These are phyloP conservation scores for Stagonosporopsis vannaccii DNA, from an alignment of 2,329 filamentous ascomycete genomes.

Conservation along the genomic window DNA sequence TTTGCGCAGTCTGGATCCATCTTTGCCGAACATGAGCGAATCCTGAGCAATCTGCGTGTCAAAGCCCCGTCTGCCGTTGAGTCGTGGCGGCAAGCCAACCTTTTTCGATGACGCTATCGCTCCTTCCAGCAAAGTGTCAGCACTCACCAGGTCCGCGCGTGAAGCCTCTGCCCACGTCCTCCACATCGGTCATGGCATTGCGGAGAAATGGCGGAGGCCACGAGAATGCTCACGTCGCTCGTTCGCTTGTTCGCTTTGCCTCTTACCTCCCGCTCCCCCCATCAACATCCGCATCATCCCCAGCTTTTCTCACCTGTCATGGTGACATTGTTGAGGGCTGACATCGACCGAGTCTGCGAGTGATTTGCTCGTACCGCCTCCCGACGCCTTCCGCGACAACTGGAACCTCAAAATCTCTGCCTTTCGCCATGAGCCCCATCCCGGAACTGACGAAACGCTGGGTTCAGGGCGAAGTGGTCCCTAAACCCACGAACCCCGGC, in stretches of 20 bases:
- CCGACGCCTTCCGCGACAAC: conserved; percentile 22
- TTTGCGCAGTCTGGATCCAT: conserved; percentile 17
- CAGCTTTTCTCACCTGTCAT: conserved; percentile 24
- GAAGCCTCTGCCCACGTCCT: conserved; percentile 28
- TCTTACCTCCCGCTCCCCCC: conserved; percentile 11
- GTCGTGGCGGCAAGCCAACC: conserved; percentile 23
- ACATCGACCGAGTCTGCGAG: conserved; percentile 21
- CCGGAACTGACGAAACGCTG: conserved; percentile 19
- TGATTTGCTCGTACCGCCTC: conserved; percentile 32
- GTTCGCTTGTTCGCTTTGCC: conserved; percentile 18
- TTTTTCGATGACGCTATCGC: conserved; percentile 23
- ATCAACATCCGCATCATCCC: conserved; percentile 1
- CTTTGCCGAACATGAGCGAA: conserved; percentile 19
- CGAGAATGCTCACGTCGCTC: conserved; percentile 25
- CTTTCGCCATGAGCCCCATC: conserved; percentile 28
- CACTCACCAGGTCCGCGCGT: conserved; percentile 25
- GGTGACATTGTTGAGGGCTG: conserved; percentile 24
- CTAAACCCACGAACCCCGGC: conserved; percentile 41
- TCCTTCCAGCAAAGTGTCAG: conserved; percentile 24
- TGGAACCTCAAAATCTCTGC: conserved; percentile 24
- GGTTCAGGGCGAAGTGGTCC: conserved; percentile 29
- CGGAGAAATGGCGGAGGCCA: conserved; percentile 40
- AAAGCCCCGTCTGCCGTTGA: conserved; percentile 17
- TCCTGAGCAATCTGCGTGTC: conserved; percentile 18
- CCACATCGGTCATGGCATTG: conserved; percentile 38